Evolutionary conservation across 1,284 basidiomycete genomes (phyloP), one percentile per base, ranked within the genome.

Genomic region (Marasmius tenuissimus): DNA sequence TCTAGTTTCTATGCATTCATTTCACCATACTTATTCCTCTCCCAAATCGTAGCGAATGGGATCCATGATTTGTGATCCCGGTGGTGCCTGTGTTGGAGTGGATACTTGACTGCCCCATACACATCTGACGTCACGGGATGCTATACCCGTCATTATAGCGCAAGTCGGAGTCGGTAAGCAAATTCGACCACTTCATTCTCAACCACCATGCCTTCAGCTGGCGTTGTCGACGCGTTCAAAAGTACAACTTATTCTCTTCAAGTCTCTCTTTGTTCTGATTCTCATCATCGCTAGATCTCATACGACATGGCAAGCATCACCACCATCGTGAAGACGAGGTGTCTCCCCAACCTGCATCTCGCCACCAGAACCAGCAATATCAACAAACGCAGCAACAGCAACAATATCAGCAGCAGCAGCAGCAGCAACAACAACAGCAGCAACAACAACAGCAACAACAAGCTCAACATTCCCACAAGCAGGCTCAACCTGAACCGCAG

Each of bases 291-390:
- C 60, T 67, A 93, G 93, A 93, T 79, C 89, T 96, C 71, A 92
- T 96, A 64, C 85, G 94, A 68, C 91, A 94, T 76, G 91, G 91
- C 72, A 92, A 91, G 76, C 85, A 91, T 70, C 87, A 90, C 66
- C 77, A 80, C 62, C 68, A 66, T 57, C 69, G 68, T 64, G 75
- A 75, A 58, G 74, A 75, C 37, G 52, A 54, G 14, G 52, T 54
- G 4, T 70, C 68, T 60, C 57, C 75, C 59, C 59, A 67, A 18
- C 57, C 68, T 63, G 67, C 22, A 38, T 63, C 53, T 45, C 65
- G 57, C 33, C 61, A 71, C 63, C 74, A 75, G 63, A 47, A 57
- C 65, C 57, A 53, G 34, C 49, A 37, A 59, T 68, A 35, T 55
- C 70, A 78, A 60, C 77, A 77, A 65, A 27, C 27, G 27, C 27